Base-by-base conservation (phyloP, 73 alveolate genomes). In the Paramecium bursaria region DNA sequence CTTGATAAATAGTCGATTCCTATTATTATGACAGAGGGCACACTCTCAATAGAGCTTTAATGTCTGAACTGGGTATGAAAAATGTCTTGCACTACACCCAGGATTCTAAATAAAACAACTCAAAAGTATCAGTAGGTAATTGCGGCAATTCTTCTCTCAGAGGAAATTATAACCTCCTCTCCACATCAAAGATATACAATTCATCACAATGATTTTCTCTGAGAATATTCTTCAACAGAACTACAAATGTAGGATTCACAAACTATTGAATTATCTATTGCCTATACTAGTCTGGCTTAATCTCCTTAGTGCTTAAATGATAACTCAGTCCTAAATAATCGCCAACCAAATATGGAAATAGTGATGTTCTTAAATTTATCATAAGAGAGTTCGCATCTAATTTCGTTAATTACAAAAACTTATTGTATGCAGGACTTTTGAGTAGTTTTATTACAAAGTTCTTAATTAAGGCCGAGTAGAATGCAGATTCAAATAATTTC, bases 261-360 rank as follows among this genome's bases (percentile, higher is more conserved):
- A 25, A 67, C 1, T 53, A 57, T 7, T 10, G 19, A 39, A 67
- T 11, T 19, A 67, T 33, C 44, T 39, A 35, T 21, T 67, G 27
- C 22, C 60, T 11, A 11, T 39, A 67, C 27, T 10, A 2, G 15
- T 67, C 82, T 25, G 82, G 60, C 21, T 67, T 67, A 13, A 67
- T 47, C 33, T 67, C 55, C 21, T 42, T 67, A 15, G 19, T 5
- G 3, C 55, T 31, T 9, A 57, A 39, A 67, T 67, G 82, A 4
- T 25, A 10, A 15, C 60, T 53, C 23, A 67, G 44, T 7, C 47
- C 82, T 2, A 67, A 35, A 39, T 39, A 67, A 11, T 67, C 82
- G 5, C 82, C 82, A 67, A 67, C 61, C n/a, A 67, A 67, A 42
- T 35, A 67, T 10, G 82, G 82, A 19, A 67, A 67, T 9, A 67